These are phyloP conservation scores for Lineolata rhizophorae DNA, from an alignment of 495 filamentous ascomycete species.

Conservation along the genomic window DNA sequence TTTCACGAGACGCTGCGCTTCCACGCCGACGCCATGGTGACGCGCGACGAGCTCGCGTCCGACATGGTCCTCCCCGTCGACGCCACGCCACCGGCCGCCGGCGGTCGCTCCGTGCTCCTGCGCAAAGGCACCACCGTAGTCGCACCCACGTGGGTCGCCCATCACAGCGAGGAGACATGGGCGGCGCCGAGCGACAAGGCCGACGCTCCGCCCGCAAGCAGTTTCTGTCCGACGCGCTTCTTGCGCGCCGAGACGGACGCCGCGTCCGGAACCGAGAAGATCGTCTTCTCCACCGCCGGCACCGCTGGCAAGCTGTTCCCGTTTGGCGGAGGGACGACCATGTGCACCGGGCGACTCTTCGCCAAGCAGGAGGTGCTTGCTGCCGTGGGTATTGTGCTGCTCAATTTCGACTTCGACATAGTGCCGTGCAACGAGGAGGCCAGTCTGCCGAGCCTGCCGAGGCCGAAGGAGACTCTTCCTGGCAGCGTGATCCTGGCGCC, in stretches of 20 bases:
- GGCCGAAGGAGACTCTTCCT: no score
- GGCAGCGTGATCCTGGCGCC: no score
- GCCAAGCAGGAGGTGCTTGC: conserved; percentile 7
- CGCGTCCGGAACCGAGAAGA: conserved; percentile 5
- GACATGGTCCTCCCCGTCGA: conserved; percentile 8
- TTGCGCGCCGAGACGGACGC: conserved; percentile 2
- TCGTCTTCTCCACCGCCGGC: conserved; percentile 4
- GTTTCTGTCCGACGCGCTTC: conserved; percentile 10
- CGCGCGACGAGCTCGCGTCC: conserved; percentile 5
- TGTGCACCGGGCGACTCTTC: conserved; percentile 6
- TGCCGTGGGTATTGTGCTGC: conserved; percentile 1
- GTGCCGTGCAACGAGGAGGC: no score
- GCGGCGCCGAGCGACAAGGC: not conserved
- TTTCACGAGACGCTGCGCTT: conserved; percentile 11
- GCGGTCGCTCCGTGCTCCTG: conserved; percentile 2
- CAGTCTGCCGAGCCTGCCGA: no score
- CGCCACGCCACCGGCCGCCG: conserved; percentile 1
- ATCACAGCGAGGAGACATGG: conserved; percentile 5
- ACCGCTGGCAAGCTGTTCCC: conserved; percentile 9
- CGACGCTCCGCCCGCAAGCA: conserved; percentile 1
- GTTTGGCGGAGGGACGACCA: conserved; percentile 3
- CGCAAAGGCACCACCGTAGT: conserved; percentile 10
- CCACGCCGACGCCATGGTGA: conserved; percentile 10
- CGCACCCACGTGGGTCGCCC: conserved; percentile 10
- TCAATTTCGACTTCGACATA: conserved; percentile 6